Percentiles rank a stretch among this genome's conserved stretches.
Evolutionary conservation across 768 basidiomycete genomes (phyloP).

Genomic region (Leccinum rimulosum): DNA sequence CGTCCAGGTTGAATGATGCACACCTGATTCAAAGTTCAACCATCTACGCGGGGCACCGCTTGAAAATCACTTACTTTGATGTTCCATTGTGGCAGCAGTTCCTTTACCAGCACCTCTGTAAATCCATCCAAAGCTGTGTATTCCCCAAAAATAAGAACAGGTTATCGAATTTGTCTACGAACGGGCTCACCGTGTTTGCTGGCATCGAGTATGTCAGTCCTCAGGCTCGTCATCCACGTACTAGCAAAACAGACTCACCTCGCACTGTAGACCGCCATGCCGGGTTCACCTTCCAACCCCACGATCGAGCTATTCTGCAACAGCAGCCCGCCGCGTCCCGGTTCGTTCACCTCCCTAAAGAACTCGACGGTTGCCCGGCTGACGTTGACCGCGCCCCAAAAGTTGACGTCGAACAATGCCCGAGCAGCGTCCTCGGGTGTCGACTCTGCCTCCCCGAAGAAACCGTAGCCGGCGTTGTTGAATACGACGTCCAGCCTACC

Average conservation of each 20-base stretch:
- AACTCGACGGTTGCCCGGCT: slow-evolving; percentile 24
- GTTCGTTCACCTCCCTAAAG: slow-evolving; percentile 36
- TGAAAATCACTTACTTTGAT: not conserved
- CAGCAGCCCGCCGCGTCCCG: slow-evolving; percentile 24
- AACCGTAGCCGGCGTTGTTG: slow-evolving; percentile 17
- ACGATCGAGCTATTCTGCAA: not conserved
- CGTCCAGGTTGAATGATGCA: not conserved
- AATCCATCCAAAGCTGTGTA: not conserved
- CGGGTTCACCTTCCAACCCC: not conserved
- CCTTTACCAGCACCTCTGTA: not conserved
- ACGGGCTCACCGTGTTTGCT: not conserved
- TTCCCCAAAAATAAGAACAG: not conserved
- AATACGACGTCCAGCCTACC: slow-evolving; percentile 19
- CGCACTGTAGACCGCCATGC: not conserved
- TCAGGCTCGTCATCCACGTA: not conserved
- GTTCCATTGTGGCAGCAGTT: not conserved
- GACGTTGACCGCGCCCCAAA: slow-evolving; percentile 30
- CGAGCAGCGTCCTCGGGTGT: slow-evolving; percentile 17
- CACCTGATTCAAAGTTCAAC: not conserved
- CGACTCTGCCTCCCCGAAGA: slow-evolving; percentile 26
- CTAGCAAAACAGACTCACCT: not conserved
- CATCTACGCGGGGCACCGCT: not conserved
- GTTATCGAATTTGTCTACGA: too few species aligned
- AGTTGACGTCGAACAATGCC: slow-evolving; percentile 27
- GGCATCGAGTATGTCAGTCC: not conserved